Percentiles rank a stretch among this genome's conserved stretches.
phyloP scores from a whole-genome alignment of 2,329 filamentous ascomycete genomes.

The Alternaria conjuncta region DNA sequence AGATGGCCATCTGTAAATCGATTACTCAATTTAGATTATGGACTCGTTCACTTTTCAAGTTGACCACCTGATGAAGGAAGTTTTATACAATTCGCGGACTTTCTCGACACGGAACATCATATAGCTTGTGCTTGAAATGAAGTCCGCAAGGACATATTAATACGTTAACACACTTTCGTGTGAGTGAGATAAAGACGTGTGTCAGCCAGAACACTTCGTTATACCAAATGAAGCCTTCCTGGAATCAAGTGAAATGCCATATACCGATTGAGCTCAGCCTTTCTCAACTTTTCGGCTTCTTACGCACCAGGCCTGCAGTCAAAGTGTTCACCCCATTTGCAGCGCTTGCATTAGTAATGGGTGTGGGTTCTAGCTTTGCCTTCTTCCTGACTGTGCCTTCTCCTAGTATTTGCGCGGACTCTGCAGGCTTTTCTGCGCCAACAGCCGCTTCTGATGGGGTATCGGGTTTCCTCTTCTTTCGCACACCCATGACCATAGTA shows the following conservation, averaged over 20 bases:
- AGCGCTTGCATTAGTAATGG: slow-evolving; percentile 7
- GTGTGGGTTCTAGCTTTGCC: slow-evolving; percentile 30
- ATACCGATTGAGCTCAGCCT: not conserved
- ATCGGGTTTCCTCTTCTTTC: slow-evolving; percentile 46
- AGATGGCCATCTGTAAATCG: not conserved
- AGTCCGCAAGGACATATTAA: not conserved
- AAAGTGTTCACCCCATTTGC: slow-evolving; percentile 38
- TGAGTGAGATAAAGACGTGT: not conserved
- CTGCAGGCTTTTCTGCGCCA: slow-evolving; percentile 1
- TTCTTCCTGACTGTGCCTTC: slow-evolving; percentile 43
- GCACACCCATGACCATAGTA: slow-evolving; percentile 36
- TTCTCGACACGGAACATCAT: not conserved
- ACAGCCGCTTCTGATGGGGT: slow-evolving; percentile 6
- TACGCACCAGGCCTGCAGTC: slow-evolving; percentile 39
- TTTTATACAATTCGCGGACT: not conserved
- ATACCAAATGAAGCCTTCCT: not conserved
- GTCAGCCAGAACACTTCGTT: not conserved
- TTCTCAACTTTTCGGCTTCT: slow-evolving; percentile 40
- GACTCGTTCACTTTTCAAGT: not conserved
- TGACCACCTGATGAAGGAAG: not conserved
- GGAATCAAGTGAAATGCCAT: not conserved
- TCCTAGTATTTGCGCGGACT: slow-evolving; percentile 23
- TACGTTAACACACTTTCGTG: not conserved
- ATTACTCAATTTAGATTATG: not conserved
- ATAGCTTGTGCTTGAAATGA: not conserved